Evolutionary conservation across 2,329 filamentous ascomycete genomes (phyloP).

Genomic region (Diplodia sapinea): DNA sequence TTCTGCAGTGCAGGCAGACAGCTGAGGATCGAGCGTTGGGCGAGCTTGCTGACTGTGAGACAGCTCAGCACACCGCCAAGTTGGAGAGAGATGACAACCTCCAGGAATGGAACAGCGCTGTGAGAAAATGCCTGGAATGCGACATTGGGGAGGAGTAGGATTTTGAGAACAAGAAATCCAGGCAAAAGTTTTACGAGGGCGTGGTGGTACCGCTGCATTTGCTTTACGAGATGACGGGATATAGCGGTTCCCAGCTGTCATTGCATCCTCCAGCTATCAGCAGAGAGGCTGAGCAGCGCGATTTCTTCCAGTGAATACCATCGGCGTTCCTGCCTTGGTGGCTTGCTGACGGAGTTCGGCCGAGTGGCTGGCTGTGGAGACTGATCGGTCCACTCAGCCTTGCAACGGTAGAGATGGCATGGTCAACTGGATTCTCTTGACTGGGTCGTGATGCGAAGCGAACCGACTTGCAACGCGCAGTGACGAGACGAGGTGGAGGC

Average conservation of each 20-base stretch:
- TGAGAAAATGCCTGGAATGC: constrained; percentile 5
- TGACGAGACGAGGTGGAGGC: neutral
- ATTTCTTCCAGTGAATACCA: neutral
- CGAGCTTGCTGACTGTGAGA: neutral
- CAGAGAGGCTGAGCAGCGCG: constrained; percentile 5
- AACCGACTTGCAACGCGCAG: neutral
- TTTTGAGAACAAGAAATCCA: constrained; percentile 5
- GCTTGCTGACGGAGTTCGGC: constrained; percentile 12
- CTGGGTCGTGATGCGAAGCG: neutral
- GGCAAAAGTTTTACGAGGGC: constrained; percentile 4
- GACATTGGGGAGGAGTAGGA: constrained; percentile 6
- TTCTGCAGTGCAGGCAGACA: constrained; percentile 3
- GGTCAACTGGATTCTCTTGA: neutral
- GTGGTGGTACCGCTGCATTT: neutral
- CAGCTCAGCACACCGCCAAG: neutral
- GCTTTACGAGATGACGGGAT: constrained; percentile 21
- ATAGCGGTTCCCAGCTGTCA: neutral
- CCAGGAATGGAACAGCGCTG: neutral
- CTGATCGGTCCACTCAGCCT: too few species aligned
- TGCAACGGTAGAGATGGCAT: neutral
- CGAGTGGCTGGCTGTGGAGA: constrained; percentile 7
- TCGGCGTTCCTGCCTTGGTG: neutral
- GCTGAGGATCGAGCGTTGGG: neutral
- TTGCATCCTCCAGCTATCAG: neutral
- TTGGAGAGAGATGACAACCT: neutral